These are phyloP conservation scores for Aspergillus quadrilineatus DNA, from an alignment of 2,329 filamentous ascomycete species.

Conservation along the genomic window DNA sequence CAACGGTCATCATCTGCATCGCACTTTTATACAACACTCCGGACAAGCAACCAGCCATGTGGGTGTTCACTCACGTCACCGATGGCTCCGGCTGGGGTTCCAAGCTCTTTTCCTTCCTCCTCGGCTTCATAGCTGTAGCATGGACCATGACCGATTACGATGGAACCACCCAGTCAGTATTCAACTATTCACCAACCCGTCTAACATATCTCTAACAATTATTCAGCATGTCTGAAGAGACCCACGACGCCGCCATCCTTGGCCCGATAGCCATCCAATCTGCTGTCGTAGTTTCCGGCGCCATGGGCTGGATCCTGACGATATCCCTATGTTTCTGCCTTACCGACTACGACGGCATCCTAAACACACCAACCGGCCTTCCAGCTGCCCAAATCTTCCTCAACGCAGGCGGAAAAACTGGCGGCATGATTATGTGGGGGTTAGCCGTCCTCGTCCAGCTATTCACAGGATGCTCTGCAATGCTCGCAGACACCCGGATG, in stretches of 20 bases:
- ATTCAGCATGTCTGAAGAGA: constrained; percentile 63
- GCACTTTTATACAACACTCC: constrained; percentile 59
- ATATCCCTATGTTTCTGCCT: constrained; percentile 65
- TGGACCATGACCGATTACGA: constrained; percentile 69
- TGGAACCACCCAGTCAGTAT: constrained; percentile 60
- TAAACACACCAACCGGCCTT: constrained; percentile 59
- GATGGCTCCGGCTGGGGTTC: constrained; percentile 64
- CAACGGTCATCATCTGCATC: constrained; percentile 61
- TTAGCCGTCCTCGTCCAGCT: constrained; percentile 64
- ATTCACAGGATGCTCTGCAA: constrained; percentile 64
- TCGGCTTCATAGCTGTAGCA: constrained; percentile 50
- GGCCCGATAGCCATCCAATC: constrained; percentile 60
- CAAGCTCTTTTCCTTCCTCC: constrained; percentile 61
- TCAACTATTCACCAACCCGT: neutral
- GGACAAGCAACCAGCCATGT: constrained; percentile 57
- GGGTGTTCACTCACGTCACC: constrained; percentile 62
- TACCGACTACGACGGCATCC: constrained; percentile 56
- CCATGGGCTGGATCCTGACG: constrained; percentile 62
- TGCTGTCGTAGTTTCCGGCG: constrained; percentile 60
- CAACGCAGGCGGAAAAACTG: constrained; percentile 57
- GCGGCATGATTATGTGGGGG: constrained; percentile 62
- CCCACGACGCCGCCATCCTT: constrained; percentile 60
- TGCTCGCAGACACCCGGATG: constrained; percentile 64
- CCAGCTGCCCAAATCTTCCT: constrained; percentile 61
- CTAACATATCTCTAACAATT: neutral